Conservation (phyloP, 1,284 basidiomycete genomes). For the Malassezia sp. region DNA sequence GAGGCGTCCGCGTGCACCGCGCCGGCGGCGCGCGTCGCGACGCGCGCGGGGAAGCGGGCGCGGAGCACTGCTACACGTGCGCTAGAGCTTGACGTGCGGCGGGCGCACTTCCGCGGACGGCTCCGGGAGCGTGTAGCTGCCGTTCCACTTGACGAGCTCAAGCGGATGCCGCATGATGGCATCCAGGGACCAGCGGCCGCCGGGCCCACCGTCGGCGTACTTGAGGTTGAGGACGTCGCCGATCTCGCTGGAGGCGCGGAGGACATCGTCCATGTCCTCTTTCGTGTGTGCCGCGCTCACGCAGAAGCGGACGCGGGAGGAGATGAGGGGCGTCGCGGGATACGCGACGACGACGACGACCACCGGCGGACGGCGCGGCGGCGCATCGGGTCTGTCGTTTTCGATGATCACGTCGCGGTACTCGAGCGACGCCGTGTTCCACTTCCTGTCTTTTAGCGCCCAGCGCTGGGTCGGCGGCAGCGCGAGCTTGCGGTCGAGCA, state of each 20-base stretch:
- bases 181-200: constrained; percentile 71
- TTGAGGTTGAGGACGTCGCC: constrained; percentile 71
- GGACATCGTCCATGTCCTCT: constrained; percentile 78
- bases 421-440: constrained; percentile 11
- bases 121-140: constrained; percentile 18
- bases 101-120: too few relatives aligned
- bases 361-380: constrained; percentile 30
- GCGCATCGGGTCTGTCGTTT: constrained; percentile 22
- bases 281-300: constrained; percentile 90
- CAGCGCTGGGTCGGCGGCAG: constrained; percentile 36
- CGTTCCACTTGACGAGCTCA: constrained; percentile 57
- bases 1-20: too few relatives aligned
- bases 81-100: too few relatives aligned
- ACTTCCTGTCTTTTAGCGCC: constrained; percentile 12
- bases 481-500: constrained; percentile 33
- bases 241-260: constrained; percentile 82
- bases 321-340: constrained; percentile 82
- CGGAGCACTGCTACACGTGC: too few relatives aligned
- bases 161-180: constrained; percentile 63
- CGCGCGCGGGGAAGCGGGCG: too few relatives aligned
- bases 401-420: constrained; percentile 19
- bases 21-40: too few relatives aligned
- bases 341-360: constrained; percentile 44
- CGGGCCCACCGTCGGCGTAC: constrained; percentile 56
- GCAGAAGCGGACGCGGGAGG: constrained; percentile 83